Conservation (phyloP, 768 basidiomycete species). For the Termitomyces eurrhizus region DNA sequence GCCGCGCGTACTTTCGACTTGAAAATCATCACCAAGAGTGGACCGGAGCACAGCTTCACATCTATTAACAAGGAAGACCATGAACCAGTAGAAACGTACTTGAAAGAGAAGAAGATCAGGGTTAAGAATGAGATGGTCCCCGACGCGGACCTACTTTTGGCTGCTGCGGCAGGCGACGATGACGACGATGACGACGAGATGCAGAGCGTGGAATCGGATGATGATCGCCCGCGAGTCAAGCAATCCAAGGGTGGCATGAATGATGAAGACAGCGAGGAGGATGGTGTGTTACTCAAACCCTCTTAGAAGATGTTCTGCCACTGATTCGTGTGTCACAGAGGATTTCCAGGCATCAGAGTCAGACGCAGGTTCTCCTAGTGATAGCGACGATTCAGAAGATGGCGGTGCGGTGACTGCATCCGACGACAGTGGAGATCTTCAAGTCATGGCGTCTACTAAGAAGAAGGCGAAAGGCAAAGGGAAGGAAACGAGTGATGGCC, state of each 20-base stretch:
- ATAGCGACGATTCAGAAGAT: slow-evolving; percentile 61
- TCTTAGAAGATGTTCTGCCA: not conserved
- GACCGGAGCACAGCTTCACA: slow-evolving; percentile 85
- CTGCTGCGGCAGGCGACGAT: slow-evolving; percentile 58
- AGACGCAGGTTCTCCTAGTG: slow-evolving; percentile 86
- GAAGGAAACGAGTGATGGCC: slow-evolving; percentile 36
- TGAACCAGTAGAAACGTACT: slow-evolving; percentile 76
- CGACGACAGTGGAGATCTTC: slow-evolving; percentile 78
- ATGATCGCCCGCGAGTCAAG: slow-evolving; percentile 51
- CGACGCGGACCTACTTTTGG: slow-evolving; percentile 75
- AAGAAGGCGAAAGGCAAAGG: slow-evolving; percentile 41
- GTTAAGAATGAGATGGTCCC: slow-evolving; percentile 96
- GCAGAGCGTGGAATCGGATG: slow-evolving; percentile 76
- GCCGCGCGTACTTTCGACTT: slow-evolving; percentile 94
- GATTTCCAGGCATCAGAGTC: slow-evolving; percentile 88
- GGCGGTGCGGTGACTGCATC: slow-evolving; percentile 79
- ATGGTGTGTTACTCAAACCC: slow-evolving; percentile 38
- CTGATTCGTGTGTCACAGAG: slow-evolving; percentile 40
- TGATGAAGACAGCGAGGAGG: slow-evolving; percentile 77
- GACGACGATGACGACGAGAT: slow-evolving; percentile 82
- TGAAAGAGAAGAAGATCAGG: slow-evolving; percentile 87
- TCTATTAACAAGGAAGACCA: slow-evolving; percentile 97
- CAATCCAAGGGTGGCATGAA: slow-evolving; percentile 48
- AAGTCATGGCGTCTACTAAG: slow-evolving; percentile 42
- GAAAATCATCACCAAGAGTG: slow-evolving; percentile 80